Conservation (phyloP, 2,329 filamentous ascomycete species). For the Gnomoniopsis sp. region DNA sequence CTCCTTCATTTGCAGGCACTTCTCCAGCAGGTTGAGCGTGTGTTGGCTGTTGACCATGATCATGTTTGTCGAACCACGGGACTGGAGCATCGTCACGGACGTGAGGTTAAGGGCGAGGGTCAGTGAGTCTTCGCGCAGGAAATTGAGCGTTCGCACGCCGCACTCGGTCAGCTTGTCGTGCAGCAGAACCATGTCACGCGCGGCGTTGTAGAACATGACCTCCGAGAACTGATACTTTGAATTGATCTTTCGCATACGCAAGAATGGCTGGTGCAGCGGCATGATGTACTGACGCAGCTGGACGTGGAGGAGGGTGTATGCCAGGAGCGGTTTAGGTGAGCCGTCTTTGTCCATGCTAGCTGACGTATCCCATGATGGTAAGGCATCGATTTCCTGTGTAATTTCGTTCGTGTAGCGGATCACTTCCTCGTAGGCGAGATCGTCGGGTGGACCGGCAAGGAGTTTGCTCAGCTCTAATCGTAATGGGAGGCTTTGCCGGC, state of each 20-base stretch:
- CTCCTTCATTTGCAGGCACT: constrained; percentile 58
- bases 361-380: constrained; percentile 53
- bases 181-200: constrained; percentile 58
- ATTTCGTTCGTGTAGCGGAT: constrained; percentile 60
- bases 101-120: constrained; percentile 60
- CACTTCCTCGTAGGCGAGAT: constrained; percentile 59
- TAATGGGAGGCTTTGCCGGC: constrained; percentile 52
- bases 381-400: constrained; percentile 56
- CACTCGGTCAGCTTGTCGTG: constrained; percentile 59
- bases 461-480: constrained; percentile 56
- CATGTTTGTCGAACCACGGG: constrained; percentile 55
- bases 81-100: constrained; percentile 59
- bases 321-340: constrained; percentile 50
- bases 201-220: constrained; percentile 61
- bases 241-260: constrained; percentile 57
- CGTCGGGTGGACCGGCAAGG: constrained; percentile 50
- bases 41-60: constrained; percentile 61
- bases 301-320: constrained; percentile 58
- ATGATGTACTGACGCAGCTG: constrained; percentile 61
- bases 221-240: constrained; percentile 62
- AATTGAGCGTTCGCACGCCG: constrained; percentile 56
- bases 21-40: constrained; percentile 59
- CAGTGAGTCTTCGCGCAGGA: constrained; percentile 57
- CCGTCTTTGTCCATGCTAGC: constrained; percentile 32
- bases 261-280: constrained; percentile 57